Conservation (phyloP, 2,329 filamentous ascomycete genomes). For the Calonectria montana region DNA sequence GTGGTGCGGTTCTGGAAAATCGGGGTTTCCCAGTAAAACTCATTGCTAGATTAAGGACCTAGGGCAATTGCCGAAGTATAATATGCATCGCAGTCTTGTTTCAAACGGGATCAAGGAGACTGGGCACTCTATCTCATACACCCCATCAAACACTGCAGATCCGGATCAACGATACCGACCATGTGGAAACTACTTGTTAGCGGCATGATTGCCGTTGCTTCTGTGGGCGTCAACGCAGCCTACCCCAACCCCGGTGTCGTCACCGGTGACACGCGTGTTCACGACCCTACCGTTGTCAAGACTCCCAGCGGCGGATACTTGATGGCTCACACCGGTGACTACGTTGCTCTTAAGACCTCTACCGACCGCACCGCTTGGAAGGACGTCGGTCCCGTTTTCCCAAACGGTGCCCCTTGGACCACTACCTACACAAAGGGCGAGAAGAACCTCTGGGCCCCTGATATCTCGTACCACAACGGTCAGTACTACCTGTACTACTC, state of each 20-base stretch:
- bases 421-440: conserved; percentile 42
- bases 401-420: not conserved
- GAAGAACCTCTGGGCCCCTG: conserved; percentile 61
- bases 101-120: not conserved
- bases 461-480: conserved; percentile 55
- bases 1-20: not conserved
- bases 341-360: not conserved
- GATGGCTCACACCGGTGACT: not conserved
- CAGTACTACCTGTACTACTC: conserved; percentile 49
- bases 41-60: not conserved
- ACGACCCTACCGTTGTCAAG: conserved; percentile 9
- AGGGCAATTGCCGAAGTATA: not conserved
- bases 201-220: conserved; percentile 6
- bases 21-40: not conserved
- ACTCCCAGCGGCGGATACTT: not conserved
- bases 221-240: not conserved
- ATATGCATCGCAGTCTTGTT: not conserved
- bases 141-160: not conserved
- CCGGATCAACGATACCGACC: not conserved
- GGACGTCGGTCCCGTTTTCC: not conserved
- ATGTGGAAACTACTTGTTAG: conserved; percentile 14
- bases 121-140: not conserved
- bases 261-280: not conserved
- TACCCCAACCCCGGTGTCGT: conserved; percentile 7
- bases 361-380: conserved; percentile 3